Evolutionary conservation across 768 basidiomycete genomes (phyloP).

Genomic region (Pleurotus giganteus): DNA sequence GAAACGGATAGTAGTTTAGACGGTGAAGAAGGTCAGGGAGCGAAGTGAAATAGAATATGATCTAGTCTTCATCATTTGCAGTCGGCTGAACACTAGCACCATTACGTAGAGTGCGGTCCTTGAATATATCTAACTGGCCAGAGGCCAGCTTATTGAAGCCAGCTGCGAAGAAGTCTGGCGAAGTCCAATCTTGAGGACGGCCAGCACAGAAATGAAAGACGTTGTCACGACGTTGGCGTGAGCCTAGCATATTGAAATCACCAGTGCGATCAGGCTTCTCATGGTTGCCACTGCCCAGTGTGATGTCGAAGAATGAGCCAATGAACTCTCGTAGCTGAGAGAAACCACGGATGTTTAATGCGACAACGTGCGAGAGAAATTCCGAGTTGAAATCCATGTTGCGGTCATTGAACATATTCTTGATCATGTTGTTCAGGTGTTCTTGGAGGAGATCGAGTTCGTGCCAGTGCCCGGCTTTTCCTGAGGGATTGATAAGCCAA

Average conservation of each 20-base stretch:
- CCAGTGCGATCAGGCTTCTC: not conserved
- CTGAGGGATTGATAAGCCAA: conserved; percentile 16
- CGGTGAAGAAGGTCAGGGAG: too few species aligned
- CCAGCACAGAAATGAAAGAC: not conserved
- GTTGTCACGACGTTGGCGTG: not conserved
- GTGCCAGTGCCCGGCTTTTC: conserved; percentile 11
- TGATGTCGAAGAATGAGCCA: not conserved
- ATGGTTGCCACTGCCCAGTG: not conserved
- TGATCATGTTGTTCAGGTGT: conserved; percentile 17
- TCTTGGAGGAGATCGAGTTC: conserved; percentile 18
- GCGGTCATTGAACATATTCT: conserved; percentile 10
- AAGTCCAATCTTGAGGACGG: not conserved
- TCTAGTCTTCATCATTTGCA: too few species aligned
- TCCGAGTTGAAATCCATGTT: not conserved
- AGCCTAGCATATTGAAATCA: not conserved
- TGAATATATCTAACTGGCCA: not conserved
- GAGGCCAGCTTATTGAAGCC: not conserved
- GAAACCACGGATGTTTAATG: not conserved
- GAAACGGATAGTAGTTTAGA: too few species aligned
- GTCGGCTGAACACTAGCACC: not conserved
- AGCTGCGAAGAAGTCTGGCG: not conserved
- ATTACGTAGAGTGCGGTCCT: not conserved
- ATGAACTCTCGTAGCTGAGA: not conserved
- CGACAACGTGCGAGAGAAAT: not conserved
- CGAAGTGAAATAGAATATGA: too few species aligned